Evolutionary conservation across 306 rosid species (phyloP).

Genomic region (Delonix regia): DNA sequence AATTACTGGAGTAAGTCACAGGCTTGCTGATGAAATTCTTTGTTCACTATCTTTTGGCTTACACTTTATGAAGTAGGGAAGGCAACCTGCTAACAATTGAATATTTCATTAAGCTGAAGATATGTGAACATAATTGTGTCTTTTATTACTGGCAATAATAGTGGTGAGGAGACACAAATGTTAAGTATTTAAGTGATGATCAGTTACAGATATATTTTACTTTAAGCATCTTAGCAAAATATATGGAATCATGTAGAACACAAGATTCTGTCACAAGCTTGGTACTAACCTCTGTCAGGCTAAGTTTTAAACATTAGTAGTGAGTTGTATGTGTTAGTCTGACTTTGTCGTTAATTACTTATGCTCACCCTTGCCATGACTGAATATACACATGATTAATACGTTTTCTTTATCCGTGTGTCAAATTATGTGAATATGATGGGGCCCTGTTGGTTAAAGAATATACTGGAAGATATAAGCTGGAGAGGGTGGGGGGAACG

Average conservation of each 20-base stretch:
- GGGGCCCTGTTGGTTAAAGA: no score
- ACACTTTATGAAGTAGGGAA: background rate
- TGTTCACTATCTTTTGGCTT: background rate
- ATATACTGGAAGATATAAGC: no score
- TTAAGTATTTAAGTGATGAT: background rate
- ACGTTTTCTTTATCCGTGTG: background rate
- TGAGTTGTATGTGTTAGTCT: background rate
- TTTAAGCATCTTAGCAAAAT: background rate
- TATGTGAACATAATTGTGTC: background rate
- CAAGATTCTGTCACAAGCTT: background rate
- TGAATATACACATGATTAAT: background rate
- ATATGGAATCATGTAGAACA: background rate
- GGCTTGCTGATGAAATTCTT: slow-evolving; percentile 4
- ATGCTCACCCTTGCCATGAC: background rate
- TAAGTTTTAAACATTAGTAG: background rate
- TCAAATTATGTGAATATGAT: background rate
- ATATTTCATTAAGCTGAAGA: no score
- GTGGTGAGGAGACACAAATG: background rate
- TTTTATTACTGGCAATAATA: background rate
- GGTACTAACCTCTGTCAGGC: background rate
- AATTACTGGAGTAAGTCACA: slow-evolving; percentile 69
- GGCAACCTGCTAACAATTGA: no score
- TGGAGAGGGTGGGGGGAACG: no score
- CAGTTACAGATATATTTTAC: background rate
- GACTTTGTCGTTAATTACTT: background rate